Base-by-base conservation (phyloP, 306 rosid genomes). In the Quercus engelmannii region DNA sequence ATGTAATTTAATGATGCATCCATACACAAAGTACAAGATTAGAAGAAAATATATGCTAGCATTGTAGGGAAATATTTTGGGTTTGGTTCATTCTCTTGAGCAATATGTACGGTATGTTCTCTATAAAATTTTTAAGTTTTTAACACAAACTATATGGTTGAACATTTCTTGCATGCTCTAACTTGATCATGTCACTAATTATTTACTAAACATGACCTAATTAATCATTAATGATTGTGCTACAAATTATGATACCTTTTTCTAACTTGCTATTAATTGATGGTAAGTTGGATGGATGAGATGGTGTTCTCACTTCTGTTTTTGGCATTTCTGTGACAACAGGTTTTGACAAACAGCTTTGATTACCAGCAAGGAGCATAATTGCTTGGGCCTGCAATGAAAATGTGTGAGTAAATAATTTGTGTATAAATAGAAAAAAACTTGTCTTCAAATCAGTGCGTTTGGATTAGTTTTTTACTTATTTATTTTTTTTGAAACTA, bases 341-440 rank as follows among this genome's bases (percentile, higher is more conserved):
- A 8, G 81, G 33, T 35, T 79, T 67, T 33, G 76, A n/a, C 23
- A 41, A 73, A 28, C 76, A 73, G 58, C 21, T 57, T 51, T 38
- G 46, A 38, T 74, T 61, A 56, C 80, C 26, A 5, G 79, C 86
- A 46, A 59, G 55, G 69, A 80, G 69, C 77, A 59, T 51, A 8
- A 74, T 61, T 20, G 59, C 80, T 51, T 82, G 55, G 28, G 84
- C 84, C 86, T 82, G 55, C 73, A 73, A 57, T 46, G 10, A 18
- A 7, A 64, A 26, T 3, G 3, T 28, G 6, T 5, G 3, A 7
- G 25, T 17, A 56, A 49, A 4, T 21, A 59, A 17, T 54, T 69
- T 31, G 18, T 15, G 69, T 28, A 18, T 3, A 11, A 9, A 61
- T 5, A 12, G n/a, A 14, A 10, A 49, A 12, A 10, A 49, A 49